These are phyloP conservation scores for Tribonema minus DNA, from an alignment of 108 stramenopile genomes.

Conservation along the genomic window DNA sequence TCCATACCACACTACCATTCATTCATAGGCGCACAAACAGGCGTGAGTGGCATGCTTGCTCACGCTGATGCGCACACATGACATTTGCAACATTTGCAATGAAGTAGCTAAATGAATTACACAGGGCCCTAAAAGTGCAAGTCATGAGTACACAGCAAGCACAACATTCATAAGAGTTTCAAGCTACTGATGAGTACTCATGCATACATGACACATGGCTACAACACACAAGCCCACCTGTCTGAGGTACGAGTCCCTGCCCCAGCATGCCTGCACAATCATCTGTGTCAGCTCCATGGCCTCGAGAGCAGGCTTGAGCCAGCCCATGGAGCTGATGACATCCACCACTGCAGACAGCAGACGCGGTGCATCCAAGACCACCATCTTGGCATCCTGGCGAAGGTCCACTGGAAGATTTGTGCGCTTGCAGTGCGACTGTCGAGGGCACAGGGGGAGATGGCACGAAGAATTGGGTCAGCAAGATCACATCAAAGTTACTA, in stretches of 20 bases:
- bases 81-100: too few relatives aligned
- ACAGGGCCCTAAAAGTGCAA: too few relatives aligned
- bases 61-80: too few relatives aligned
- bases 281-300: slow-evolving; percentile 98
- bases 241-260: slow-evolving; percentile 74
- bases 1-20: too few relatives aligned
- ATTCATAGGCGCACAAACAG: too few relatives aligned
- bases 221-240: slow-evolving; percentile 41
- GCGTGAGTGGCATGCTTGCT: too few relatives aligned
- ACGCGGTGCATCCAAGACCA: slow-evolving; percentile 71
- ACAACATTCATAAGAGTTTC: too few relatives aligned
- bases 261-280: slow-evolving; percentile 96
- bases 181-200: too few relatives aligned
- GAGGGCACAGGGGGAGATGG: too few relatives aligned
- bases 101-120: too few relatives aligned
- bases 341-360: slow-evolving; percentile 93
- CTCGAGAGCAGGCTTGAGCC: slow-evolving; percentile 92
- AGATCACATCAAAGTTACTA: slow-evolving; percentile 44
- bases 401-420: background rate
- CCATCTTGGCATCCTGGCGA: slow-evolving; percentile 6
- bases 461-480: background rate
- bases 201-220: too few relatives aligned
- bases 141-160: too few relatives aligned
- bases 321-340: slow-evolving; percentile 92
- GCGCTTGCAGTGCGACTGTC: background rate